Percentiles rank a stretch among this genome's conserved stretches.
Conservation (phyloP, 441 rosid genomes). For the Manihot esculenta region DNA sequence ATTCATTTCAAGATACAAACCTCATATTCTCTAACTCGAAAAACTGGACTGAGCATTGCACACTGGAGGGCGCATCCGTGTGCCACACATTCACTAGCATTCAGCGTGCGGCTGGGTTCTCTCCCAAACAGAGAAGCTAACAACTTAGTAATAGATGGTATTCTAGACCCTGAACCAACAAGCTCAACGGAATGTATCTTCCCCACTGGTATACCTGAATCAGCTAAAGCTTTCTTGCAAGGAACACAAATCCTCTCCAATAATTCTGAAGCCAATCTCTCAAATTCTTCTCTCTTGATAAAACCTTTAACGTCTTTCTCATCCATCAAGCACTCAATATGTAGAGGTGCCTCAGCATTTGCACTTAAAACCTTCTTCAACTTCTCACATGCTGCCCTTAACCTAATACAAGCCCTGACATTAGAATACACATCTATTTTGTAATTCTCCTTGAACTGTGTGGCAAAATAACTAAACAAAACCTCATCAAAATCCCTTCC, state of each 20-base stretch:
- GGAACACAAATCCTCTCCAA: conserved; percentile 46
- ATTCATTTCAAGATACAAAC: conserved; percentile 27
- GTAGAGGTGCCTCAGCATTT: conserved; percentile 80
- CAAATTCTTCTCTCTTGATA: conserved; percentile 92
- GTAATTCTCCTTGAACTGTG: conserved; percentile 73
- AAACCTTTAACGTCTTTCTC: conserved; percentile 93
- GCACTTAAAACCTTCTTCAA: conserved; percentile 97
- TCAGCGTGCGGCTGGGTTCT: conserved; percentile 55
- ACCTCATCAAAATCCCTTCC: conserved; percentile 93
- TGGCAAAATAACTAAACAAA: conserved; percentile 68
- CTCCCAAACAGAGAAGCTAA: conserved; percentile 41
- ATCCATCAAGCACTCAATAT: conserved; percentile 92
- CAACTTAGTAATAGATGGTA: conserved; percentile 49
- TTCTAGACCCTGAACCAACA: conserved; percentile 66
- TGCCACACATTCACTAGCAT: conserved; percentile 67
- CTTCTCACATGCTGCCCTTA: conserved; percentile 88
- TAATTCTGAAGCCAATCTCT: conserved; percentile 42
- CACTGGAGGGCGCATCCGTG: conserved; percentile 69
- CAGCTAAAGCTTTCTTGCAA: conserved; percentile 50
- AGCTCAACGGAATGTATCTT: conserved; percentile 50
- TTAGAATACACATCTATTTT: conserved; percentile 75
- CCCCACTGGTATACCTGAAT: conserved; percentile 38
- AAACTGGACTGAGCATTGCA: conserved; percentile 62
- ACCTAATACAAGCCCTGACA: conserved; percentile 69
- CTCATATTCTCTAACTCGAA: conserved; percentile 62